Evolutionary conservation across 1,284 basidiomycete species (phyloP).

Genomic region (Cutaneotrichosporon spelunceum): DNA sequence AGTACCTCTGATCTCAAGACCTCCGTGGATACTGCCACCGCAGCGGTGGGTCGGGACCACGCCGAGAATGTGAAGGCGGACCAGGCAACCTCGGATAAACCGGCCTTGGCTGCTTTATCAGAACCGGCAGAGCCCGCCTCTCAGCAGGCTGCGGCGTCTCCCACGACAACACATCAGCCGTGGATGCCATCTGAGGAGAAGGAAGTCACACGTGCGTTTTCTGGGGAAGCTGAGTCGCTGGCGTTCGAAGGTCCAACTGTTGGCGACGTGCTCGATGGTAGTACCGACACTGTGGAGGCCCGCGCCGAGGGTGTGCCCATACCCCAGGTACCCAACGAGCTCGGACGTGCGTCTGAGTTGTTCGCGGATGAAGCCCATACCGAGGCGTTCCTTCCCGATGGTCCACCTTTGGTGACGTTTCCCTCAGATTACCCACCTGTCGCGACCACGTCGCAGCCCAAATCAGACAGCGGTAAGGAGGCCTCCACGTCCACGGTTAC

Average conservation of each 20-base stretch:
- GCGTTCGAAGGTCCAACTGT: conserved; percentile 12
- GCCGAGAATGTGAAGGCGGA: background rate
- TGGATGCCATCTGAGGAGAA: background rate
- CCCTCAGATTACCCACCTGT: background rate
- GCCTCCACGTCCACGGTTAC: background rate
- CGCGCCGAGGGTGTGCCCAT: background rate
- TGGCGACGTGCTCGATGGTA: background rate
- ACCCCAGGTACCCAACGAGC: conserved; percentile 11
- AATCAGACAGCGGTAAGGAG: background rate
- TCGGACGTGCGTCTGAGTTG: conserved; percentile 6
- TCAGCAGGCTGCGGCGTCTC: background rate
- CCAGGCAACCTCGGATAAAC: background rate
- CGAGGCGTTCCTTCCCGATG: conserved; percentile 7
- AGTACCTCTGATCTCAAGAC: conserved; percentile 13
- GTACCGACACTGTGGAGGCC: background rate
- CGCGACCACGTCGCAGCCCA: background rate
- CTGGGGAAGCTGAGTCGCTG: conserved; percentile 9
- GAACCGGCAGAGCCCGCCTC: background rate
- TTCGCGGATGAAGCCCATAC: conserved; percentile 16
- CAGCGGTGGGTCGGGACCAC: conserved; percentile 5
- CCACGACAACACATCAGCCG: background rate
- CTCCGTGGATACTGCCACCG: conserved; percentile 14
- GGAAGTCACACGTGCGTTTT: conserved; percentile 7
- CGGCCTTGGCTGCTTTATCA: background rate
- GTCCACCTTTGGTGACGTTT: conserved; percentile 1